Base-by-base conservation (phyloP, 257 asterid genomes). In the Fraxinus pennsylvanica region DNA sequence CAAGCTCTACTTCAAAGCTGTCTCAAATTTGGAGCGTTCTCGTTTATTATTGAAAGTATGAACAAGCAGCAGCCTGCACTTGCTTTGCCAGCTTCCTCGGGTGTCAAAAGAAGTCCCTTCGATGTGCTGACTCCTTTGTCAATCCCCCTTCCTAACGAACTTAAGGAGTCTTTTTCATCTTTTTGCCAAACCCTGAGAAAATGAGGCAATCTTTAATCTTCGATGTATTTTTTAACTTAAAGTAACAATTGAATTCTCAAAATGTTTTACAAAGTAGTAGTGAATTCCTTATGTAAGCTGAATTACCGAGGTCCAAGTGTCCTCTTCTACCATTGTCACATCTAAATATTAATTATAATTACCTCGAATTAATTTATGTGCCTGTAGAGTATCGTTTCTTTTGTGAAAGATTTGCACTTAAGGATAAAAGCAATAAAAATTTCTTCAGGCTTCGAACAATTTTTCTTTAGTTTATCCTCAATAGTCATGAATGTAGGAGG, bases 1-100 rank as follows among this genome's bases (percentile, higher is more conserved):
- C 97, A 96, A 83, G 97, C 97, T 79, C 91, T 96, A 45, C 88
- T 96, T 50, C 98, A 96, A 78, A 92, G 92, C 85, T 96, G 99
- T 79, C 82, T 93, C 74, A 96, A 97, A 9, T 90, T 93, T 72
- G 99, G 98, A 67, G 98, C 98, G 17, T 92, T 96, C 91, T 96
- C 97, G 2, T 96, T 93, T 76, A 83, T 93, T 82, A 87, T 96
- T 1, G 99, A 93, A 83, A 96, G 96, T 61, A 89, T 93, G 50
- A 91, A 95, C 96, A 91, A 91, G 82, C 97, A 84, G 83, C 97
- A 91, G 73, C 90, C 97, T 0, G 99, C 98, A 12, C 90, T 93
- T 81, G 99, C 99, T 30, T 83, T 77, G 72, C 78, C 94, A 36
- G 74, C 82, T 41, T 72, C 87, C 25, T 35, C 43, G 70, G 79